Conservation (phyloP, 2,329 filamentous ascomycete genomes). For the Aspergillus phoenicis region DNA sequence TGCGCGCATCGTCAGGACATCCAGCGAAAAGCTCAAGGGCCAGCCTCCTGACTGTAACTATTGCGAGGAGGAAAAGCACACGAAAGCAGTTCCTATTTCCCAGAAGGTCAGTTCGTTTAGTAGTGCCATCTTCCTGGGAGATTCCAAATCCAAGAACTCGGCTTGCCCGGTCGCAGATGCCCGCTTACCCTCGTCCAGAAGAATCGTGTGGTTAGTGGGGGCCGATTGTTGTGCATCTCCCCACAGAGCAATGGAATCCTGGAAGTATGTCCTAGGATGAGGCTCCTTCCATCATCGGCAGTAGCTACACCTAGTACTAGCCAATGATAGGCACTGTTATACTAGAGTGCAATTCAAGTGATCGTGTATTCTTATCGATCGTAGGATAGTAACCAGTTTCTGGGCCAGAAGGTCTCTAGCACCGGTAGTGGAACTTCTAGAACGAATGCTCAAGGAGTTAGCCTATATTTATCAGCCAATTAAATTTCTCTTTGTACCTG, state of each 20-base stretch:
- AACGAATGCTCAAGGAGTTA: not conserved
- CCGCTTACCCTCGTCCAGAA: not conserved
- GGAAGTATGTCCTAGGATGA: not conserved
- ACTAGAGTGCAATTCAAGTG: not conserved
- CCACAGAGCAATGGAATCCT: not conserved
- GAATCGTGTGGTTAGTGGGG: too few relatives aligned
- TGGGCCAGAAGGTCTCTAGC: not conserved
- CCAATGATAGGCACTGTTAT: not conserved
- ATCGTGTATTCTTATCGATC: not conserved
- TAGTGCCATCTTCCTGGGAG: not conserved
- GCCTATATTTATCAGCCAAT: not conserved
- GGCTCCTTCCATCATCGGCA: not conserved
- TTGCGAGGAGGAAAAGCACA: not conserved
- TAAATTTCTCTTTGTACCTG: not conserved
- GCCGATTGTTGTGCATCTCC: too few relatives aligned
- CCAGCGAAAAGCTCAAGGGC: not conserved
- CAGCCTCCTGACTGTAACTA: not conserved
- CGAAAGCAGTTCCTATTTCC: not conserved
- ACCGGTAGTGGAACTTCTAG: not conserved
- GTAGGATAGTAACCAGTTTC: not conserved
- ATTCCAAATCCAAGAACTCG: not conserved
- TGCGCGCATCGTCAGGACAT: not conserved
- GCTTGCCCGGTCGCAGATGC: not conserved
- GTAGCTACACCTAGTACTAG: not conserved
- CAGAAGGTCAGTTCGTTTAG: not conserved